Evolutionary conservation across 208 protist species (phyloP), one percentile per base, ranked within the genome.

Genomic region (Trypanosoma melophagium): DNA sequence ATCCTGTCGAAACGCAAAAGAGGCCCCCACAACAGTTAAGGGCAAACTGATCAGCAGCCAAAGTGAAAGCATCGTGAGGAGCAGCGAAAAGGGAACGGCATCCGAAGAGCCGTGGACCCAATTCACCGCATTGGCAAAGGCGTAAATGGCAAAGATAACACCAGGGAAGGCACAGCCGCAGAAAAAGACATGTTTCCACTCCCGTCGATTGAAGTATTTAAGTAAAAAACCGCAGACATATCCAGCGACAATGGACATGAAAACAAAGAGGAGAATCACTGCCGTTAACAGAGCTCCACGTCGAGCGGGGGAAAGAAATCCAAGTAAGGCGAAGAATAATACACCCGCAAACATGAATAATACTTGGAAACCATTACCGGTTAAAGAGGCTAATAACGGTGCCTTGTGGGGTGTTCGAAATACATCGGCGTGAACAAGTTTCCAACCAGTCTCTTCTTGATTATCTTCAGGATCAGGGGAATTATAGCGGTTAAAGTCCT

Each of bases 401-500:
- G 95, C 87, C 45, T 82, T 61, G 44, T 76, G 45, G 8, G 98
- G 98, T 1, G 89, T 79, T 19, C 98, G 95, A 81, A 99, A 99
- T 1, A 99, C 97, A 76, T 99, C 98, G 13, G 94, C 98, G 80
- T 98, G 89, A 10, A 99, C 74, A 9, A 99, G 94, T 86, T 99
- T 99, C 98, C 98, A 99, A 12, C 90, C 90, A 10, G 81, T 89
- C 62, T 96, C 90, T 62, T 96, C 90, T 63, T 89, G 83, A 66
- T 89, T 63, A 16, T 89, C 87, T 7, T 86, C 81, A 0, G 68
- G 62, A 69, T 89, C 77, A 50, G 69, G 59, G 16, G 74, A 66
- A 65, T 89, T 98, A 81, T 99, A 99, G 35, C 89, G 80, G 51
- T 89, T 82, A 45, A 99, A 94, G 77, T 99, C 98, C 56, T 89